Conservation (phyloP, 306 rosid species). For the Trichosanthes truncata region DNA sequence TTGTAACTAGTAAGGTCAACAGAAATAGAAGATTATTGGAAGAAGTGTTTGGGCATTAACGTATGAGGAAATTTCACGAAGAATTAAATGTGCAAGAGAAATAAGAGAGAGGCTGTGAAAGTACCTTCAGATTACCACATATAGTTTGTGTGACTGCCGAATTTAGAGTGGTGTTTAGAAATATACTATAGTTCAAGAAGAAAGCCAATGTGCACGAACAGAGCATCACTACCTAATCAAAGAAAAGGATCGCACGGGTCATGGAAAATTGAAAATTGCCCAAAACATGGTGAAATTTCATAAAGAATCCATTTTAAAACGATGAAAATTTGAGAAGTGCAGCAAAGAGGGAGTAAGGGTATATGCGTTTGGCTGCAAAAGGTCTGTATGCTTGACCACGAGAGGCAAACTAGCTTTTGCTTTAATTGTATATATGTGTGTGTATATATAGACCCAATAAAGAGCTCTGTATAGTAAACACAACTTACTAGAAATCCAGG, state of each 20-base stretch:
- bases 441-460: background rate
- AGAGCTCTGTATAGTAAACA: constrained; percentile 1
- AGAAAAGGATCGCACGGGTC: constrained; percentile 5
- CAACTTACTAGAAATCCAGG: constrained; percentile 75
- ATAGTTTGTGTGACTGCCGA: constrained; percentile 89
- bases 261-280: background rate
- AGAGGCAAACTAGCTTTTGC: background rate
- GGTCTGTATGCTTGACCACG: background rate
- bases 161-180: constrained; percentile 88
- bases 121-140: constrained; percentile 92
- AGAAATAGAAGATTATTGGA: background rate
- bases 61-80: background rate
- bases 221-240: constrained; percentile 57
- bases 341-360: background rate
- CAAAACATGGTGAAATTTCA: background rate
- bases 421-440: background rate
- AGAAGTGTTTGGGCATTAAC: background rate
- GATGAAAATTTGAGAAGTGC: background rate
- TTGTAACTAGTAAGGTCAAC: background rate
- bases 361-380: background rate
- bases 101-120: constrained; percentile 15
- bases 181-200: constrained; percentile 88
- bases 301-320: background rate
- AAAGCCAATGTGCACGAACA: constrained; percentile 83
- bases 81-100: background rate